These are phyloP conservation scores for Penicillium egyptiacum DNA, from an alignment of 495 filamentous ascomycete species.

Conservation along the genomic window DNA sequence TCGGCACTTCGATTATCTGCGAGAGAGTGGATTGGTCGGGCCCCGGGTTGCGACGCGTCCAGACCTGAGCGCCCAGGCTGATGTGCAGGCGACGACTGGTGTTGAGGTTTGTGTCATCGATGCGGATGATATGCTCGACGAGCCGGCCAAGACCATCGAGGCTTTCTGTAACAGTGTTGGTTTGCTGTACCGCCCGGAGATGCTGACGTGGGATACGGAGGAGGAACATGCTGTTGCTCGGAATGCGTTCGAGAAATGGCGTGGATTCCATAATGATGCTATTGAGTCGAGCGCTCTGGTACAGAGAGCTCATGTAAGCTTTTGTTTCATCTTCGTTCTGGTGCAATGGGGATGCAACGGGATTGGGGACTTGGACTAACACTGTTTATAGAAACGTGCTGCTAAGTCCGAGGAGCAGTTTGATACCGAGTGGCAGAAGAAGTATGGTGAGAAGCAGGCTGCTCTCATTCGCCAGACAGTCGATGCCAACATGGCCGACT, in stretches of 20 bases:
- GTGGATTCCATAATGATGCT: slow-evolving; percentile 93
- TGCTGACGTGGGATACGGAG: slow-evolving; percentile 81
- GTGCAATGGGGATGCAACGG: neutral
- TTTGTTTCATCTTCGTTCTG: neutral
- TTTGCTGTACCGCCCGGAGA: slow-evolving; percentile 64
- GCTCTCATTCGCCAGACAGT: slow-evolving; percentile 74
- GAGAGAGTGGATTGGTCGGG: slow-evolving; percentile 58
- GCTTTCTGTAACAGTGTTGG: slow-evolving; percentile 78
- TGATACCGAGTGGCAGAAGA: slow-evolving; percentile 75
- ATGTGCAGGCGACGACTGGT: slow-evolving; percentile 11
- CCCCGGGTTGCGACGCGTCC: slow-evolving; percentile 55
- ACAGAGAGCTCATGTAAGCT: slow-evolving; percentile 69
- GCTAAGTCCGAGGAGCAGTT: slow-evolving; percentile 67
- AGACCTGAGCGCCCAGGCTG: slow-evolving; percentile 19
- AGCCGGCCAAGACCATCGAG: slow-evolving; percentile 68
- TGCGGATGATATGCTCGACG: slow-evolving; percentile 88
- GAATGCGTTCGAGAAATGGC: slow-evolving; percentile 89
- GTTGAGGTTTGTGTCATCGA: slow-evolving; percentile 83
- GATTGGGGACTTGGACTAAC: slow-evolving; percentile 5
- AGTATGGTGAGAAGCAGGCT: slow-evolving; percentile 76
- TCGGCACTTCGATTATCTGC: slow-evolving; percentile 79
- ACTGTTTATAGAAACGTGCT: slow-evolving; percentile 49
- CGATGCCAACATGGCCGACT: slow-evolving; percentile 76
- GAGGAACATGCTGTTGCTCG: slow-evolving; percentile 62
- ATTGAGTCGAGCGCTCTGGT: slow-evolving; percentile 73